Conservation (phyloP, 2,329 filamentous ascomycete species). For the Pestalotiopsis sp. region DNA sequence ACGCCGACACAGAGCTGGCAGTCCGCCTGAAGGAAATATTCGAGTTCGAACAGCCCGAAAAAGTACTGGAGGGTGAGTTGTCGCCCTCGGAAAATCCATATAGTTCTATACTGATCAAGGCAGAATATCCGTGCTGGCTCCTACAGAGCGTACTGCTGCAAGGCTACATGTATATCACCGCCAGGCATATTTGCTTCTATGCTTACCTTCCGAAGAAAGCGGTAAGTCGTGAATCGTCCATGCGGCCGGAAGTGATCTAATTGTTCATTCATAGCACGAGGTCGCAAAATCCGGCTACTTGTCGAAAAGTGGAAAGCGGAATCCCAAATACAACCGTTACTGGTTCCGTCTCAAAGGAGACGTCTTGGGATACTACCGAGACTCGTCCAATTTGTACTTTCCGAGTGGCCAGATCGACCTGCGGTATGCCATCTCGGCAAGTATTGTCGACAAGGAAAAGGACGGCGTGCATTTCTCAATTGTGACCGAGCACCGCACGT, state of each 20-base stretch:
- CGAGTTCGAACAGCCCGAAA: constrained; percentile 77
- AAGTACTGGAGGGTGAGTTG: constrained; percentile 72
- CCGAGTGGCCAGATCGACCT: constrained; percentile 90
- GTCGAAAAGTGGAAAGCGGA: constrained; percentile 84
- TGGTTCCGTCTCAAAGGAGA: constrained; percentile 95
- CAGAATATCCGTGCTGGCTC: constrained; percentile 92
- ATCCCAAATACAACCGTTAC: constrained; percentile 84
- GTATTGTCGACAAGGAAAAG: constrained; percentile 74
- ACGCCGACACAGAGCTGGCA: constrained; percentile 62
- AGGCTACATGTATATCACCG: constrained; percentile 94
- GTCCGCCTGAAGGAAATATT: constrained; percentile 82
- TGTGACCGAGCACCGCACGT: constrained; percentile 79
- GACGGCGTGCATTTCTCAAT: constrained; percentile 79
- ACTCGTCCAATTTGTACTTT: constrained; percentile 86
- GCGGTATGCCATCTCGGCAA: constrained; percentile 88
- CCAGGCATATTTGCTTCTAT: constrained; percentile 94
- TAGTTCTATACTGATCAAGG: constrained; percentile 12
- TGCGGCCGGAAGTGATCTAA: neutral
- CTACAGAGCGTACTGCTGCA: constrained; percentile 89
- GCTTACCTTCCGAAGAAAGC: constrained; percentile 95
- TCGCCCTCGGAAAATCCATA: too few species aligned
- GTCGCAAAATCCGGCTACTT: constrained; percentile 86
- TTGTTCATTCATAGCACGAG: constrained; percentile 53
- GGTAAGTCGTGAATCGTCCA: constrained; percentile 47
- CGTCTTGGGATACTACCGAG: constrained; percentile 85